Percentiles rank a stretch among this genome's conserved stretches.
Evolutionary conservation across 2,329 filamentous ascomycete genomes (phyloP).

Genomic region (Aspergillus candidus): DNA sequence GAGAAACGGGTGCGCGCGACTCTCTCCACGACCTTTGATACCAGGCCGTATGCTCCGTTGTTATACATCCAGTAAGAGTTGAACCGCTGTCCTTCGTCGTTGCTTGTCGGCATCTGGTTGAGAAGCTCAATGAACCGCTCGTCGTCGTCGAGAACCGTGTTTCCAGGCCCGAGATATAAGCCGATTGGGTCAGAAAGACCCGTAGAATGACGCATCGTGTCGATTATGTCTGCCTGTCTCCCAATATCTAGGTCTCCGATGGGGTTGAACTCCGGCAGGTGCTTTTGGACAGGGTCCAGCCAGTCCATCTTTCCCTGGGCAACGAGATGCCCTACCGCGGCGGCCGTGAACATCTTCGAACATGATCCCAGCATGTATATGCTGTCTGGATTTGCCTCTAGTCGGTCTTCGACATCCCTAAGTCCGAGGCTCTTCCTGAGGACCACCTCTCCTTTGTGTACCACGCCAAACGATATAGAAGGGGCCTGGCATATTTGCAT

Average conservation of each 20-base stretch:
- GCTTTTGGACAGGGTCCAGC: slow-evolving; percentile 15
- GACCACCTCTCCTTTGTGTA: slow-evolving; percentile 15
- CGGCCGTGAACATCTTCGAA: slow-evolving; percentile 23
- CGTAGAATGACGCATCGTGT: slow-evolving; percentile 21
- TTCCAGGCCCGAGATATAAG: slow-evolving; percentile 4
- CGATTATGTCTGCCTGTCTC: slow-evolving; percentile 17
- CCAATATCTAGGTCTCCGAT: slow-evolving; percentile 11
- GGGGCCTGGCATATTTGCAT: too few species aligned
- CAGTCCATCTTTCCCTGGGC: slow-evolving; percentile 18
- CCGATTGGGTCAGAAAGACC: slow-evolving; percentile 12
- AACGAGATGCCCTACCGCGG: slow-evolving; percentile 22
- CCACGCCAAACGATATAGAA: slow-evolving; percentile 13
- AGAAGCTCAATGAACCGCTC: slow-evolving; percentile 6
- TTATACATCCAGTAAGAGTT: slow-evolving; percentile 20
- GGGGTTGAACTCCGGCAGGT: slow-evolving; percentile 19
- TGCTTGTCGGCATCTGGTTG: slow-evolving; percentile 7
- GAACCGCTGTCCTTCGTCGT: slow-evolving; percentile 7
- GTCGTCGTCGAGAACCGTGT: slow-evolving; percentile 5
- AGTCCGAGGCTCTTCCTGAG: slow-evolving; percentile 17
- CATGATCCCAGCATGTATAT: slow-evolving; percentile 23
- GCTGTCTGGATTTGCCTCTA: slow-evolving; percentile 16
- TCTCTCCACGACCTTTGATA: slow-evolving; percentile 16
- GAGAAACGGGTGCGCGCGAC: slow-evolving; percentile 16
- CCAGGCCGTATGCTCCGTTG: slow-evolving; percentile 20
- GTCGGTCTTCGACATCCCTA: slow-evolving; percentile 14